Base-by-base conservation (phyloP, 2,329 filamentous ascomycete species). In the Aureobasidium sp. region DNA sequence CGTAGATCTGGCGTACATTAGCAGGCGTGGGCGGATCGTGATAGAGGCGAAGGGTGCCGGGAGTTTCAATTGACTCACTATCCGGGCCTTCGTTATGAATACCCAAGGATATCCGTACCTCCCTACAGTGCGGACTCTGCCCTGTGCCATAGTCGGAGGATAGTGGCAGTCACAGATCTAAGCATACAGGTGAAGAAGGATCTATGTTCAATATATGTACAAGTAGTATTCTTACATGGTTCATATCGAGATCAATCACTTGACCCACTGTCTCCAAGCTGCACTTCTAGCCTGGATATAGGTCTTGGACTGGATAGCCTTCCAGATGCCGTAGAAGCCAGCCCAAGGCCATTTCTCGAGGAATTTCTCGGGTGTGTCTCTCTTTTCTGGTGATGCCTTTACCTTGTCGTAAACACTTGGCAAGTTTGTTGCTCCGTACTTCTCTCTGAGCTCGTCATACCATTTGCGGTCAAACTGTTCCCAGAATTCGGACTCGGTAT, bases 401-500 rank as follows among this genome's bases (percentile, higher is more conserved):
- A 63, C 61, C 74, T 89, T 89, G 67, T 89, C 85, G 64, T 85
- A 88, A 1, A 89, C 85, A 34, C 76, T 85, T 0, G 85, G 86
- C 65, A 89, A 69, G 52, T 82, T 80, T 1, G 75, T 74, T 0
- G 87, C 87, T 5, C 77, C 73, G 68, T 88, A 89, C 68, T 81
- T 84, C 27, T 72, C 71, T 20, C 87, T 75, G 59, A 89, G 72
- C 2, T 69, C 71, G 48, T 87, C 82, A 65, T 89, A 88, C 69
- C 82, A 82, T 8, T 74, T 67, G 41, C 78, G 76, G 69, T 87
- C 82, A 64, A 88, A 89, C 59, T 83, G 78, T 10, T 76, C 71
- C 86, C 87, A 89, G 70, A 90, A 90, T 66, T 89, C 87, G 0
- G 82, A 79, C 69, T 87, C 82, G 3, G 79, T 82, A 71, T 88